phyloP scores from a whole-genome alignment of 257 asterid genomes.

The Dorcoceras hygrometricum region DNA sequence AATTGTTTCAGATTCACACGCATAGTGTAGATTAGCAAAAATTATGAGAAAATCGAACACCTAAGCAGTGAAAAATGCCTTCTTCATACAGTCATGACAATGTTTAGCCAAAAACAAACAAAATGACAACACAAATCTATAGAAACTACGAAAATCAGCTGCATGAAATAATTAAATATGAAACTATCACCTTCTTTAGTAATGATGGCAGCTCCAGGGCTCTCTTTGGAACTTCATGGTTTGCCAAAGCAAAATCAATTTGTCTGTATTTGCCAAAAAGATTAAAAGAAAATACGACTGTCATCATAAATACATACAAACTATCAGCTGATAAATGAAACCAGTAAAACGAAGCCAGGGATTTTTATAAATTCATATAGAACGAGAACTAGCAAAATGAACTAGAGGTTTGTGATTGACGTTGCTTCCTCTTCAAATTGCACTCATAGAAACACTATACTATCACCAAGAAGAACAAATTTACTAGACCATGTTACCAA shows the following conservation, averaged over 20 bases:
- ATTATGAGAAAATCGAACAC: background rate
- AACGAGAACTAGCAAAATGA: background rate
- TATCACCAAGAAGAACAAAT: background rate
- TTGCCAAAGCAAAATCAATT: constrained; percentile 70
- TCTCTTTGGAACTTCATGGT: constrained; percentile 47
- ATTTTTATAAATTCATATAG: background rate
- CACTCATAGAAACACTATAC: background rate
- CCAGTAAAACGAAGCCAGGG: background rate
- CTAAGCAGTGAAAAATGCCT: background rate
- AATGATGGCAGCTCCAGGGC: constrained; percentile 61
- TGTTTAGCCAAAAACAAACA: background rate
- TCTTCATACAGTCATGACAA: background rate
- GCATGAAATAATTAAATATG: background rate
- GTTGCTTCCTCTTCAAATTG: background rate
- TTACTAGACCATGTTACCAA: background rate
- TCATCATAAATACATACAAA: constrained; percentile 2
- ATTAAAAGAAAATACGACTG: background rate
- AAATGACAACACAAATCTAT: background rate
- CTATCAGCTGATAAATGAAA: background rate
- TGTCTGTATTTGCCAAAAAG: constrained; percentile 51
- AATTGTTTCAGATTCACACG: background rate
- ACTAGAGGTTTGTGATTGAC: background rate
- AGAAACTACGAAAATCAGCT: background rate
- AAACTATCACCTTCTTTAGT: constrained; percentile 57
- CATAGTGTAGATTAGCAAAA: background rate